Percentiles rank a stretch among this genome's conserved stretches.
Evolutionary conservation across 169 alveolate genomes (phyloP).

Genomic region (Perkinsus marinus): DNA sequence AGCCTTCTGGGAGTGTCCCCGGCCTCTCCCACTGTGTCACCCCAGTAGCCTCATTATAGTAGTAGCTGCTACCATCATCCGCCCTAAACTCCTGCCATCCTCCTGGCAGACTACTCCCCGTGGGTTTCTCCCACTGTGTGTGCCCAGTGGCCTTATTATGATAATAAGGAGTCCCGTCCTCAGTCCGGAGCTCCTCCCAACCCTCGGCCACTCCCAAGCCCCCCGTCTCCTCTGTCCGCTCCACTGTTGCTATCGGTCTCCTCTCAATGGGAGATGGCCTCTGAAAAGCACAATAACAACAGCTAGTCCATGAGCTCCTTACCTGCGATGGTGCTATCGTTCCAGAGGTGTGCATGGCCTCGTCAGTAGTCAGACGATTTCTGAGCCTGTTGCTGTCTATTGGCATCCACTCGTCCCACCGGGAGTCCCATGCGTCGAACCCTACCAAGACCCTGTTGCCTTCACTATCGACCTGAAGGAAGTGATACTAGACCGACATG

Average conservation of each 20-base stretch:
- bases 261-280: not conserved
- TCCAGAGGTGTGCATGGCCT: not conserved
- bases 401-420: not conserved
- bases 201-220: not conserved
- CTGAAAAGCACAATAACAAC: not conserved
- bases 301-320: not conserved
- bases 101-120: not conserved
- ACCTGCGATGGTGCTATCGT: not conserved
- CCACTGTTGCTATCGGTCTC: not conserved
- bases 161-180: not conserved
- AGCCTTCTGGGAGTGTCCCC: not conserved
- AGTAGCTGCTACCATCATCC: not conserved
- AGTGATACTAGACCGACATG: too few relatives aligned
- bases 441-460: not conserved
- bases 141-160: not conserved
- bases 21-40: not conserved
- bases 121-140: not conserved
- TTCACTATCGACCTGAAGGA: not conserved
- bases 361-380: not conserved
- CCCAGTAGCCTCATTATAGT: not conserved
- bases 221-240: not conserved
- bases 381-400: not conserved
- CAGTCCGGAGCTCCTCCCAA: not conserved
- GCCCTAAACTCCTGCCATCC: not conserved
- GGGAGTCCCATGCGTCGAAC: not conserved